Conservation (phyloP, 371 early-diverging fungal species). For the Enterocytospora artemiae region DNA sequence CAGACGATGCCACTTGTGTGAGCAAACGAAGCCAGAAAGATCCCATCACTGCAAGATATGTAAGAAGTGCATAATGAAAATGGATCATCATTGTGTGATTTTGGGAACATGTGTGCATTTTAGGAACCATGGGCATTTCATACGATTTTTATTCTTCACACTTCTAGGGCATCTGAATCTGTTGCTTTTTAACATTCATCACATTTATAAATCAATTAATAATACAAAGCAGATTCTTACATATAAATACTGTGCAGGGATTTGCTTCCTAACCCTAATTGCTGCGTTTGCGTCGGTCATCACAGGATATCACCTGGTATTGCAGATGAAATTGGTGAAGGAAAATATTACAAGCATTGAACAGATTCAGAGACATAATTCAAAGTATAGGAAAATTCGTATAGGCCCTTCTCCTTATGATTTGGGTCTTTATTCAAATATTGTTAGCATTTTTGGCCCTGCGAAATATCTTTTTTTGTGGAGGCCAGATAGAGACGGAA, state of each 20-base stretch:
- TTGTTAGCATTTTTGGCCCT: constrained; percentile 33
- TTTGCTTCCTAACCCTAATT: background rate
- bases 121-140: constrained; percentile 60
- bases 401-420: constrained; percentile 36
- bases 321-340: constrained; percentile 10
- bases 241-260: background rate
- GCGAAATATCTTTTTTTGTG: constrained; percentile 26
- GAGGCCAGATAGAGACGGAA: background rate
- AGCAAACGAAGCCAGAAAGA: constrained; percentile 72
- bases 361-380: constrained; percentile 1
- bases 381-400: background rate
- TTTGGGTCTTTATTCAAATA: constrained; percentile 24
- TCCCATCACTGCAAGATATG: constrained; percentile 92
- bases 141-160: constrained; percentile 51
- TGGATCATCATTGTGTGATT: constrained; percentile 98
- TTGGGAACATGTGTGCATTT: constrained; percentile 84
- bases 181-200: background rate
- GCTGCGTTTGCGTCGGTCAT: constrained; percentile 5
- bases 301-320: constrained; percentile 25
- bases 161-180: background rate
- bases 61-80: constrained; percentile 83
- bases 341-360: constrained; percentile 52
- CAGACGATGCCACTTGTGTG: constrained; percentile 59
- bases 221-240: background rate
- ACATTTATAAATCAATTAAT: background rate